A percentile compares a stretch with the other conserved stretches of the same genome.
These are phyloP conservation scores for Xylariales sp. DNA, from an alignment of 2,329 filamentous ascomycete species.

Conservation along the genomic window DNA sequence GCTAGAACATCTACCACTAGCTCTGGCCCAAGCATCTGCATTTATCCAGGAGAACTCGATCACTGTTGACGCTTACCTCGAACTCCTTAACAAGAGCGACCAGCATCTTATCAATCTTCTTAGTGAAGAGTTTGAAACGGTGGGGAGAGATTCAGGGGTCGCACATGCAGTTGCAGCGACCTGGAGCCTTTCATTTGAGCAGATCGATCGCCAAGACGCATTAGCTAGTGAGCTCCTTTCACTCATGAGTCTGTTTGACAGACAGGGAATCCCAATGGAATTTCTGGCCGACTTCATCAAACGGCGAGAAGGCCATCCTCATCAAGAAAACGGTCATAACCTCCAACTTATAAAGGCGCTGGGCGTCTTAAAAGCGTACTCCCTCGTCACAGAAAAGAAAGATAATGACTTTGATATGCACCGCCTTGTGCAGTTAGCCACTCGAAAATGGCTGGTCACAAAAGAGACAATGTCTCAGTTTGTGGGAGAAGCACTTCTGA, in stretches of 20 bases:
- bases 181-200: slow-evolving; percentile 52
- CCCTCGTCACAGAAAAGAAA: slow-evolving; percentile 29
- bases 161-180: slow-evolving; percentile 48
- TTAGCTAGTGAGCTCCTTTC: slow-evolving; percentile 50
- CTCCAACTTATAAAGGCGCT: slow-evolving; percentile 10
- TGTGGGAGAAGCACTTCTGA: slow-evolving; percentile 38
- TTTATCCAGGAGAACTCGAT: slow-evolving; percentile 51
- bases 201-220: slow-evolving; percentile 45
- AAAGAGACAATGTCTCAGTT: slow-evolving; percentile 34
- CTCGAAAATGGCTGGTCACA: slow-evolving; percentile 46
- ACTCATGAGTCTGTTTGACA: slow-evolving; percentile 50
- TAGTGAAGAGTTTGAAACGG: slow-evolving; percentile 49
- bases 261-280: slow-evolving; percentile 46
- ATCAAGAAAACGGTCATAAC: slow-evolving; percentile 35
- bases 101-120: slow-evolving; percentile 41
- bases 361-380: slow-evolving; percentile 15
- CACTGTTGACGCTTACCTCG: slow-evolving; percentile 44
- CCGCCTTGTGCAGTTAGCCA: slow-evolving; percentile 51
- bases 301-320: background rate
- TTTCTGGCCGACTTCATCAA: slow-evolving; percentile 40
- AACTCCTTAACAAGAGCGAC: slow-evolving; percentile 45
- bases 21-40: slow-evolving; percentile 51
- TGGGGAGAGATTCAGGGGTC: slow-evolving; percentile 45
- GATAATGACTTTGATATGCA: slow-evolving; percentile 47
- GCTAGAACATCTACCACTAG: slow-evolving; percentile 51